Evolutionary conservation across 345 rosid genomes (phyloP), one percentile per base, ranked within the genome.

Genomic region (Populus pruinosa): DNA sequence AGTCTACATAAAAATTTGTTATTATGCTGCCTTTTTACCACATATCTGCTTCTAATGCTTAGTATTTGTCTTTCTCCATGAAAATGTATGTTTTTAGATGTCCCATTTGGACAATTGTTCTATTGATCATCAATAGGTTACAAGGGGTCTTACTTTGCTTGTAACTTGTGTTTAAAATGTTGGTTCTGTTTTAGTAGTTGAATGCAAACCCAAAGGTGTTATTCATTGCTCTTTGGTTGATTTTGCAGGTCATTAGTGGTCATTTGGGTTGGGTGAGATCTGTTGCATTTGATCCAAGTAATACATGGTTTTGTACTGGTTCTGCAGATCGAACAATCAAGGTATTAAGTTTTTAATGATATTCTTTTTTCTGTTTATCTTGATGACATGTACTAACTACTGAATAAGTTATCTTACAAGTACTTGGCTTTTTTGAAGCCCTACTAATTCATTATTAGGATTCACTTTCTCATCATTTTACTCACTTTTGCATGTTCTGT

Each of bases 211-310:
- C 23, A 38, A 29, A 63, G 62, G 50, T 70, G 43, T 50, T 73
- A 39, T 63, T 79, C 53, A 80, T 72, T 67, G 67, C 18, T 11
- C 59, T 66, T 80, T 68, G 27, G 72, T 76, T 84, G 68, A 63
- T 85, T 70, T 35, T 83, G 67, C 70, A 91, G 93, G 96, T 91
- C 76, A 92, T 96, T 80, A 92, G 94, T 66, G 99, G 98, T 50
- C 99, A 96, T 84, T 86, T 96, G 89, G 99, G 99, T 73, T 96
- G 99, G 99, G 98, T 96, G 73, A 89, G 99, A 85, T 92, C 99
- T 44, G 71, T 96, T 53, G 97, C 99, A 5, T 96, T 96, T 85
- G 98, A 96, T 88, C 97, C 98, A 4, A 93, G 99, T 86, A 96
- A 96, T 84, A 78, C 87, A 64, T 96, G 99, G 99, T 96, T 96